These are phyloP conservation scores for Xylaria digitata DNA, from an alignment of 2,329 filamentous ascomycete species.

Conservation along the genomic window DNA sequence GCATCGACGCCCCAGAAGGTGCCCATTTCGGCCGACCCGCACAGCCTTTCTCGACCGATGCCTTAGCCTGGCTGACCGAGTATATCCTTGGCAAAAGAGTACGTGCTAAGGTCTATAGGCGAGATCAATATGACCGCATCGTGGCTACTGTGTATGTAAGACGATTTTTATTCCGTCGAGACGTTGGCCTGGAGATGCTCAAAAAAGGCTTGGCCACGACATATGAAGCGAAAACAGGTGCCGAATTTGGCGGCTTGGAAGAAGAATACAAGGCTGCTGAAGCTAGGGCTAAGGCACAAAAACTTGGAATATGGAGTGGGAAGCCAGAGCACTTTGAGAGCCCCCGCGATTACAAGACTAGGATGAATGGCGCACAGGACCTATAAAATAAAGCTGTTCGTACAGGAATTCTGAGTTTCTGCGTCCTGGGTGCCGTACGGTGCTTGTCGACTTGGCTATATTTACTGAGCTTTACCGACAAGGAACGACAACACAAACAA, in stretches of 20 bases:
- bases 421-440: neutral
- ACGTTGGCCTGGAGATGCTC: slow-evolving; percentile 92
- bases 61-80: slow-evolving; percentile 79
- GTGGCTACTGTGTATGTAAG: slow-evolving; percentile 87
- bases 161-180: slow-evolving; percentile 73
- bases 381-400: slow-evolving; percentile 32
- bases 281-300: slow-evolving; percentile 71
- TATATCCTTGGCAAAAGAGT: slow-evolving; percentile 80
- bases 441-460: neutral
- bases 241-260: slow-evolving; percentile 83
- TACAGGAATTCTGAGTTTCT: neutral
- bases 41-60: slow-evolving; percentile 86
- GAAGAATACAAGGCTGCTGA: slow-evolving; percentile 74
- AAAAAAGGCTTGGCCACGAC: slow-evolving; percentile 85
- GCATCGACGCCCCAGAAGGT: slow-evolving; percentile 91
- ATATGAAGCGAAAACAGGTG: slow-evolving; percentile 91
- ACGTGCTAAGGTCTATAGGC: slow-evolving; percentile 82
- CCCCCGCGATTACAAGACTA: slow-evolving; percentile 86
- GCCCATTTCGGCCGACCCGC: slow-evolving; percentile 91
- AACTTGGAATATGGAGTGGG: slow-evolving; percentile 80
- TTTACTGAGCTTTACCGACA: slow-evolving; percentile 1
- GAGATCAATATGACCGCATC: slow-evolving; percentile 92
- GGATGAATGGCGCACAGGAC: slow-evolving; percentile 53
- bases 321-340: slow-evolving; percentile 76
- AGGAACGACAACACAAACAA: slow-evolving; percentile 14